Percentiles rank a stretch among this genome's conserved stretches.
Evolutionary conservation across 2,329 filamentous ascomycete species (phyloP).

Genomic region (Pseudogymnoascus sp.): DNA sequence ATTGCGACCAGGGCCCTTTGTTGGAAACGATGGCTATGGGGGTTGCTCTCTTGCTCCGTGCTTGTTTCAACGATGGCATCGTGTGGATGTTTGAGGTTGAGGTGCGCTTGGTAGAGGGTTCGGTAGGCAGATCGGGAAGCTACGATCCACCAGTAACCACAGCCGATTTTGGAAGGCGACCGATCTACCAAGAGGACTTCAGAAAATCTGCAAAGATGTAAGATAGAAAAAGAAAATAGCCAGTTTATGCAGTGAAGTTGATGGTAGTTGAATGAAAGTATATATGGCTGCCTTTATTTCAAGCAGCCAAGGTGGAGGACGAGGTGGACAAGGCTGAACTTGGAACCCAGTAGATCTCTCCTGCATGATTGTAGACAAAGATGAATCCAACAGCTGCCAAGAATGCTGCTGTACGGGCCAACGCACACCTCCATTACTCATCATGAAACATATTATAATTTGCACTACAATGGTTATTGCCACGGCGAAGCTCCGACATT

Average conservation of each 20-base stretch:
- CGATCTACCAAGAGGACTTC: not conserved
- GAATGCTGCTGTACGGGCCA: not conserved
- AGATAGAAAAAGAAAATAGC: not conserved
- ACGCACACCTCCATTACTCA: constrained; percentile 3
- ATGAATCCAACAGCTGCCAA: not conserved
- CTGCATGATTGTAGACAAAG: constrained; percentile 1
- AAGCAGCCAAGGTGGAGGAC: not conserved
- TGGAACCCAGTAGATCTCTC: not conserved
- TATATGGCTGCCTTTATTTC: not conserved
- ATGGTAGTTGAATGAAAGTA: not conserved
- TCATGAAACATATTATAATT: not conserved
- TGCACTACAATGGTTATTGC: not conserved
- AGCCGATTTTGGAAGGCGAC: not conserved
- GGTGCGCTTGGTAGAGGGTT: not conserved
- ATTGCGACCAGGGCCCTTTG: not conserved
- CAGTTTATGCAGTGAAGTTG: not conserved
- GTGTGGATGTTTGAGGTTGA: not conserved
- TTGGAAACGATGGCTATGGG: constrained; percentile 4
- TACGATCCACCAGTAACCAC: constrained; percentile 6
- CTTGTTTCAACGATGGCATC: constrained; percentile 5
- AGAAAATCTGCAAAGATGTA: not conserved
- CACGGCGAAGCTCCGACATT: too few species aligned
- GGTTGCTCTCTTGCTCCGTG: constrained; percentile 1
- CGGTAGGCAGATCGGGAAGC: not conserved
- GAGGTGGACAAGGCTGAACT: constrained; percentile 6